phyloP scores from a whole-genome alignment of 2,329 filamentous ascomycete genomes.

The Colletotrichum sojae region DNA sequence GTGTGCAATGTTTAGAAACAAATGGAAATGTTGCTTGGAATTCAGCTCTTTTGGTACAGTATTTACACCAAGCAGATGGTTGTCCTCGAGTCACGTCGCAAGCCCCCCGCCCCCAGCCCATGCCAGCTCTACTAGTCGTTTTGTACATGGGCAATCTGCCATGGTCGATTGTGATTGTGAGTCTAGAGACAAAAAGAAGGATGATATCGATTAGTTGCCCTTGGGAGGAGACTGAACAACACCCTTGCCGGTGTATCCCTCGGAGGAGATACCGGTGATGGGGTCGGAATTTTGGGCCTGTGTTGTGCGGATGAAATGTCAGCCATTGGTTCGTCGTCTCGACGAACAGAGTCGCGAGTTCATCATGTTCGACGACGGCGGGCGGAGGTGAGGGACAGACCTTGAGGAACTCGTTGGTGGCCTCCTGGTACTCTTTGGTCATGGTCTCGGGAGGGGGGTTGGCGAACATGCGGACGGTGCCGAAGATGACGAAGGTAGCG shows the following conservation, averaged over 20 bases:
- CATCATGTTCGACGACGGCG: background rate
- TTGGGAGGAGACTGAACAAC: conserved; percentile 80
- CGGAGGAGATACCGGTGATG: conserved; percentile 85
- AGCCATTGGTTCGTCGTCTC: conserved; percentile 9
- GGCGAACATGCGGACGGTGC: conserved; percentile 78
- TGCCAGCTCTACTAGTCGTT: conserved; percentile 48
- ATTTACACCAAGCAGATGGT: conserved; percentile 55
- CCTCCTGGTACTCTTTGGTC: conserved; percentile 98
- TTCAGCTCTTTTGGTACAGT: conserved; percentile 60
- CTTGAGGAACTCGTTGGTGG: conserved; percentile 92
- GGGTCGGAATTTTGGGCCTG: conserved; percentile 89
- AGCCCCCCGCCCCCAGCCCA: conserved; percentile 48
- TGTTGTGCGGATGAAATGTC: conserved; percentile 43
- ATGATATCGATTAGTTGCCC: conserved; percentile 56
- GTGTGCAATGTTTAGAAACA: conserved; percentile 17
- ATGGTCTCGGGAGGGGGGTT: conserved; percentile 85
- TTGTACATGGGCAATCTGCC: conserved; percentile 52
- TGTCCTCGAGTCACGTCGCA: conserved; percentile 49
- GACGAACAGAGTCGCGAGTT: background rate
- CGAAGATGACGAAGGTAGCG: conserved; percentile 80
- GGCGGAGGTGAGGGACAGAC: conserved; percentile 58
- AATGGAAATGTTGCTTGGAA: conserved; percentile 50
- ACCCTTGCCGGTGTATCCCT: conserved; percentile 84
- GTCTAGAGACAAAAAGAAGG: conserved; percentile 41
- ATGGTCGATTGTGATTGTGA: conserved; percentile 41